These are phyloP conservation scores for Pigoraptor vietnamica DNA, from an alignment of 78 protist genomes.

Conservation along the genomic window DNA sequence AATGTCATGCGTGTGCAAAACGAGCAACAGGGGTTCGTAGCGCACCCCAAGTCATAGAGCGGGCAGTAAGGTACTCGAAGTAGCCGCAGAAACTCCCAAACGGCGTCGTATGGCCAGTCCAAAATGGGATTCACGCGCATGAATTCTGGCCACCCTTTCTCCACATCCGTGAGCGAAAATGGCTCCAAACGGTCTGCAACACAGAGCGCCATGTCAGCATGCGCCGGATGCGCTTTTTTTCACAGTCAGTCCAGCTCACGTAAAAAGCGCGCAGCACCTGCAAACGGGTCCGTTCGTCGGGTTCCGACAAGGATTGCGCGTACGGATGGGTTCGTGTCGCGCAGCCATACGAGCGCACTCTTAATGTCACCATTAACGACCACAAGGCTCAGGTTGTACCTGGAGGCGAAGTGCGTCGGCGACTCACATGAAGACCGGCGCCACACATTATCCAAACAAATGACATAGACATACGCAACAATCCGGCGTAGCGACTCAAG, in stretches of 20 bases:
- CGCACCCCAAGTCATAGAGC: constrained; percentile 20
- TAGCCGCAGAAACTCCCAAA: constrained; percentile 9
- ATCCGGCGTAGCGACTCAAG: too few relatives aligned
- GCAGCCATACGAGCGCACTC: background rate
- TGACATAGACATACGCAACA: too few relatives aligned
- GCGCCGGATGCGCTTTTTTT: too few relatives aligned
- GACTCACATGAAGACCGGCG: too few relatives aligned
- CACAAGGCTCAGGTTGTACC: background rate
- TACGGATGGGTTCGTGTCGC: background rate
- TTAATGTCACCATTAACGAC: background rate
- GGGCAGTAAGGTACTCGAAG: constrained; percentile 13
- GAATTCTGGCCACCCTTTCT: constrained; percentile 15
- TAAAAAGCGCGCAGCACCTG: background rate
- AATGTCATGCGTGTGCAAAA: background rate
- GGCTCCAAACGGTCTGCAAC: background rate
- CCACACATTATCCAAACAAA: too few relatives aligned
- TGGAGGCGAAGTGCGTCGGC: too few relatives aligned
- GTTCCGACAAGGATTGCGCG: background rate
- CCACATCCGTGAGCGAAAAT: background rate
- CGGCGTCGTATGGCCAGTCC: constrained; percentile 16
- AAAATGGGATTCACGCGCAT: constrained; percentile 24
- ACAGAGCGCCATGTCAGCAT: too few relatives aligned
- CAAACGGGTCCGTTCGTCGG: background rate
- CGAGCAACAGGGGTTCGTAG: background rate
- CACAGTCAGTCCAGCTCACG: too few relatives aligned